These are phyloP conservation scores for Suhomyces chickasaworum DNA, from an alignment of 1,139 yeast genomes.

Conservation along the genomic window DNA sequence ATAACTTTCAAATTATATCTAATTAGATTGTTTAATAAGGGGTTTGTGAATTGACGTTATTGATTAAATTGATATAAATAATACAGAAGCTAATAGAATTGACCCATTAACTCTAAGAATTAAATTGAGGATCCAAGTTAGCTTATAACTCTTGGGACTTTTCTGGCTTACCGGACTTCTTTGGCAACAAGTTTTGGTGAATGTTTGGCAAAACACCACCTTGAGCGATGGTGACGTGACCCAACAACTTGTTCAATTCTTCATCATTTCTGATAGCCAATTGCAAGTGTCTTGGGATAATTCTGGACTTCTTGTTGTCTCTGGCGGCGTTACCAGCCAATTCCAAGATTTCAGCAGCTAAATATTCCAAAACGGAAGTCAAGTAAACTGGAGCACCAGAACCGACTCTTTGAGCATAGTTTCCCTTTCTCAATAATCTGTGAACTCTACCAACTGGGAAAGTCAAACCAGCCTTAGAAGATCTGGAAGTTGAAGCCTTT, in stretches of 20 bases:
- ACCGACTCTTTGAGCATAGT: slow-evolving; percentile 99
- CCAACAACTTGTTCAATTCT: slow-evolving; percentile 82
- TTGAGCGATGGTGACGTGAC: slow-evolving; percentile 39
- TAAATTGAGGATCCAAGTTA: slow-evolving; percentile 3
- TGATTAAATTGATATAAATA: slow-evolving; percentile 10
- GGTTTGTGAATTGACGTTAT: background rate
- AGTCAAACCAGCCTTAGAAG: slow-evolving; percentile 97
- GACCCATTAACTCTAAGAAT: slow-evolving; percentile 6
- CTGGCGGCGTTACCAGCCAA: slow-evolving; percentile 99
- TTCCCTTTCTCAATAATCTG: slow-evolving; percentile 95
- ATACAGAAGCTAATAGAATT: slow-evolving; percentile 10
- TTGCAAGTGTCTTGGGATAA: slow-evolving; percentile 97
- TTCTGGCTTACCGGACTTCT: slow-evolving; percentile 22
- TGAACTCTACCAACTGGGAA: slow-evolving; percentile 99
- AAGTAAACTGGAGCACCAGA: slow-evolving; percentile 97
- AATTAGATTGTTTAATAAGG: too few species aligned
- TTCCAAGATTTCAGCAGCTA: slow-evolving; percentile 96
- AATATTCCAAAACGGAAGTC: slow-evolving; percentile 93
- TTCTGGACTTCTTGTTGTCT: slow-evolving; percentile 97
- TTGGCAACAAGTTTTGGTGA: slow-evolving; percentile 26
- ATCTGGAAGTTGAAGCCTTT: slow-evolving; percentile 96
- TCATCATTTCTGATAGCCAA: slow-evolving; percentile 98
- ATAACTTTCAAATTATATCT: too few species aligned
- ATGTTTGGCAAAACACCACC: slow-evolving; percentile 31
- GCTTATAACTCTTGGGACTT: slow-evolving; percentile 25